Conservation (phyloP, 2,329 filamentous ascomycete species). For the Aspergillus sp. region DNA sequence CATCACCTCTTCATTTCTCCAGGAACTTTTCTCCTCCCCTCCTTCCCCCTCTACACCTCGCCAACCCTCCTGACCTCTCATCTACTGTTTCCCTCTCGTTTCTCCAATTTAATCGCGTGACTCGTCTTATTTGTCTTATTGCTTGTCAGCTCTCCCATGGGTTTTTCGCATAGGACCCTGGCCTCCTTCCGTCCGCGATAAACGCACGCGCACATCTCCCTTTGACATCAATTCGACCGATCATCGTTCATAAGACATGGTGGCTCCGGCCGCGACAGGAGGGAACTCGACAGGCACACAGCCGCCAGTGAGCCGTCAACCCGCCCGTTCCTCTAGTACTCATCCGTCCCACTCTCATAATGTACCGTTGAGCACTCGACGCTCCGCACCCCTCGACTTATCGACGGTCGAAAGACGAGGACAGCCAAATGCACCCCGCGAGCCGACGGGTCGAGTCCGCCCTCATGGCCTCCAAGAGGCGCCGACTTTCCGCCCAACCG, state of each 20-base stretch:
- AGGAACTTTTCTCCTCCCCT: conserved; percentile 10
- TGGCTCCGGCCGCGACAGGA: conserved; percentile 46
- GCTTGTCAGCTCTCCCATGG: conserved; percentile 31
- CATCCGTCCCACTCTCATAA: conserved; percentile 47
- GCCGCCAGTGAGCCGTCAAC: conserved; percentile 33
- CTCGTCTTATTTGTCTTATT: conserved; percentile 21
- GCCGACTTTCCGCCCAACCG: conserved; percentile 83
- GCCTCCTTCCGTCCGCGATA: conserved; percentile 29
- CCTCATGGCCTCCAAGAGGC: conserved; percentile 86
- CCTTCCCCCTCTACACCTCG: conserved; percentile 8
- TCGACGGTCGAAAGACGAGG: conserved; percentile 89
- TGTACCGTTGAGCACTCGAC: conserved; percentile 64
- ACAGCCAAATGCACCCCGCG: conserved; percentile 72
- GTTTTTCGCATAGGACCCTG: conserved; percentile 32
- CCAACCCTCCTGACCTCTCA: conserved; percentile 11
- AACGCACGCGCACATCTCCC: conserved; percentile 24
- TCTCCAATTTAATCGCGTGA: conserved; percentile 14
- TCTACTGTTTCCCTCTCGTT: conserved; percentile 13
- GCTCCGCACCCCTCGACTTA: conserved; percentile 72
- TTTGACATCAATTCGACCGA: conserved; percentile 11
- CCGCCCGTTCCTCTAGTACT: conserved; percentile 43
- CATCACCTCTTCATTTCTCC: conserved; percentile 17
- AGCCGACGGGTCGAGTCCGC: conserved; percentile 73
- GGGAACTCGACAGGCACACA: conserved; percentile 35
- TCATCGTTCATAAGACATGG: conserved; percentile 38